A percentile compares a stretch with the other conserved stretches of the same genome.
Conservation (phyloP, 805 yeast species). For the Cyberlindnera meyerae region DNA sequence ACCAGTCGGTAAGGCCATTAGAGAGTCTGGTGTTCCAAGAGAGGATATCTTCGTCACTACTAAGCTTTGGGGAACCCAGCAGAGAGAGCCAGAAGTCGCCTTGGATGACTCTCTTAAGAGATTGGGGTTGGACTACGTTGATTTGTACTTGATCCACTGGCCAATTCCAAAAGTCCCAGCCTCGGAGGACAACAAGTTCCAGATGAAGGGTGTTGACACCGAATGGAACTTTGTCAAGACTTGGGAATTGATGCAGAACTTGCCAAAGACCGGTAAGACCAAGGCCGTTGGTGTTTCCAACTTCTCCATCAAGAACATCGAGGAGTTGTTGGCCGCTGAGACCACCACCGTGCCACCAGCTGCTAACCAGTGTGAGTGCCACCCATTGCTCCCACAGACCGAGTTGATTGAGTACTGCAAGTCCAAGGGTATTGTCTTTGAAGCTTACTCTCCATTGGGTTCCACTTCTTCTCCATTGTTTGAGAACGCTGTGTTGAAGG, state of each 20-base stretch:
- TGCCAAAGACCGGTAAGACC: slow-evolving; percentile 12
- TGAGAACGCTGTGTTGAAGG: slow-evolving; percentile 35
- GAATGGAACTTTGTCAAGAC: slow-evolving; percentile 47
- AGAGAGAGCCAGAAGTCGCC: slow-evolving; percentile 44
- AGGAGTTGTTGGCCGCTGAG: slow-evolving; percentile 9
- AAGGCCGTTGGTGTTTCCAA: slow-evolving; percentile 23
- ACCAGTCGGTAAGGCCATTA: slow-evolving; percentile 51
- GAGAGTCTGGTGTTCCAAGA: slow-evolving; percentile 42
- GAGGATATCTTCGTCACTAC: slow-evolving; percentile 66
- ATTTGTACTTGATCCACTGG: slow-evolving; percentile 79
- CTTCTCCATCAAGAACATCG: slow-evolving; percentile 20
- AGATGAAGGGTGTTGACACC: slow-evolving; percentile 42
- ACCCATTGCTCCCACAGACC: slow-evolving; percentile 21
- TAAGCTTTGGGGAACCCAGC: slow-evolving; percentile 52
- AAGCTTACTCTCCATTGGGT: slow-evolving; percentile 22
- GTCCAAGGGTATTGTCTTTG: slow-evolving; percentile 13
- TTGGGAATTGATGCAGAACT: slow-evolving; percentile 19
- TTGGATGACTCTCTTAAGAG: slow-evolving; percentile 55
- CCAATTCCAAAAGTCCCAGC: slow-evolving; percentile 46
- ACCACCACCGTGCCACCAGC: slow-evolving; percentile 13
- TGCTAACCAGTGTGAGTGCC: slow-evolving; percentile 22
- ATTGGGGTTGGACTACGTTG: slow-evolving; percentile 71
- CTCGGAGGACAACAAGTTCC: slow-evolving; percentile 28
- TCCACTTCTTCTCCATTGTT: slow-evolving; percentile 17
- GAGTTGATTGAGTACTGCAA: slow-evolving; percentile 16